Percentiles rank a stretch among this genome's conserved stretches.
These are phyloP conservation scores for Solanum acaule DNA, from an alignment of 257 asterid genomes.

Conservation along the genomic window DNA sequence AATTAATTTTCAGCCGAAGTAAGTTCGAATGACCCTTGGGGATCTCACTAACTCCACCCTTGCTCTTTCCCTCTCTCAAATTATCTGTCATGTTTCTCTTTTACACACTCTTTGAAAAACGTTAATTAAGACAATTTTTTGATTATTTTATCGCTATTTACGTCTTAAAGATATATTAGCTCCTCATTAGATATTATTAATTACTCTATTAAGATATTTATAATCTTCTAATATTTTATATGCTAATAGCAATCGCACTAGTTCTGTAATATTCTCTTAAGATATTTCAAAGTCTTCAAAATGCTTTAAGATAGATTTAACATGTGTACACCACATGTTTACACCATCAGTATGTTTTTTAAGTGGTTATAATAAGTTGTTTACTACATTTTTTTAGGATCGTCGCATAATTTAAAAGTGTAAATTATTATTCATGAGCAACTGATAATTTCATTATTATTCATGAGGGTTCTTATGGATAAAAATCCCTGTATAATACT, in stretches of 20 bases:
- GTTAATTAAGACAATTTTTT: rapidly evolving
- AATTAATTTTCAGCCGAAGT: rapidly evolving
- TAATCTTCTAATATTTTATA: background rate
- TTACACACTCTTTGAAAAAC: background rate
- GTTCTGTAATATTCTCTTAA: background rate
- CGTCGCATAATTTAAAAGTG: background rate
- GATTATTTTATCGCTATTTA: background rate
- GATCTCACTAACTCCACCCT: background rate
- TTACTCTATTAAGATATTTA: background rate
- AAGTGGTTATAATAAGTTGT: background rate
- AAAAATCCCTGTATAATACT: no score
- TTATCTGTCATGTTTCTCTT: background rate
- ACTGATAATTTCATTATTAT: no score
- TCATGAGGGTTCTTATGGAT: background rate
- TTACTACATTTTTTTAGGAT: background rate
- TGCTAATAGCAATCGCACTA: background rate
- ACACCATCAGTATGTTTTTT: background rate
- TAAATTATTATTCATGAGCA: no score
- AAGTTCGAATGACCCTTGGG: background rate
- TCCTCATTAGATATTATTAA: background rate
- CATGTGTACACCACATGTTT: background rate
- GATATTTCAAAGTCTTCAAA: background rate
- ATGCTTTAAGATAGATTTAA: background rate
- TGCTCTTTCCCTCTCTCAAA: background rate
- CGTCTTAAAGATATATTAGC: background rate